phyloP scores from a whole-genome alignment of 495 filamentous ascomycete species.

The Penicillium canescens region DNA sequence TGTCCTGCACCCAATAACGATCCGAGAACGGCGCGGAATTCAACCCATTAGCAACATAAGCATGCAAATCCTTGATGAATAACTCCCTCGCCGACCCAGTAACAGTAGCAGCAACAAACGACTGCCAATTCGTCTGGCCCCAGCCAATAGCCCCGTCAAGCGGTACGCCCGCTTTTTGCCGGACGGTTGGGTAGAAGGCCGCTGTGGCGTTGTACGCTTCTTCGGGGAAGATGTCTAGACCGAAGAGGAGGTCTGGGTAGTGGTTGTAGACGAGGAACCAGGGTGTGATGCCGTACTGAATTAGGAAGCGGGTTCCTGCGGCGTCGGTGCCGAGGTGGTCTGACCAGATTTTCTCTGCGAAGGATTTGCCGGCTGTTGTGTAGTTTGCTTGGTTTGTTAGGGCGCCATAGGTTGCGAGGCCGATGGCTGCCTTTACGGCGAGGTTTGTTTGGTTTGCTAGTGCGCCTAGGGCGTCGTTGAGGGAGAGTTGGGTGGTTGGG shows the following conservation, averaged over 20 bases:
- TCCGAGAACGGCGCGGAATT: conserved; percentile 44
- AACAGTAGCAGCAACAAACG: conserved; percentile 29
- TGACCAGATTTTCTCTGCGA: conserved; percentile 41
- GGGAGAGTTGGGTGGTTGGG: conserved; percentile 44
- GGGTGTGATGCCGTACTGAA: conserved; percentile 29
- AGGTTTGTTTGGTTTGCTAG: conserved; percentile 52
- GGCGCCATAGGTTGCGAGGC: conserved; percentile 40
- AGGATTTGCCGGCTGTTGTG: conserved; percentile 29
- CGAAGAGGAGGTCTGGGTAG: conserved; percentile 39
- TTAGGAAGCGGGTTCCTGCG: conserved; percentile 39
- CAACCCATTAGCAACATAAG: conserved; percentile 38
- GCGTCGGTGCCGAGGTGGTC: conserved; percentile 35
- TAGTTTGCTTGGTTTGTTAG: conserved; percentile 36
- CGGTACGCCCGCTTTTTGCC: conserved; percentile 31
- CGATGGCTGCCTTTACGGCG: conserved; percentile 52
- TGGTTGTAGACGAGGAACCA: conserved; percentile 43
- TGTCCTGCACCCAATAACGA: conserved; percentile 27
- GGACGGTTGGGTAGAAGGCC: conserved; percentile 31
- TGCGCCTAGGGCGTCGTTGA: conserved; percentile 48
- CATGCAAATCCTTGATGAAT: conserved; percentile 36
- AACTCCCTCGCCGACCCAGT: conserved; percentile 17
- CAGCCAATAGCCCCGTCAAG: conserved; percentile 32
- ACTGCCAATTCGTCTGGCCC: conserved; percentile 44
- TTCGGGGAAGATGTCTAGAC: conserved; percentile 35
- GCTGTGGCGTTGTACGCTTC: conserved; percentile 34